phyloP scores from a whole-genome alignment of 768 basidiomycete species.

The Glaciozyma martinii region DNA sequence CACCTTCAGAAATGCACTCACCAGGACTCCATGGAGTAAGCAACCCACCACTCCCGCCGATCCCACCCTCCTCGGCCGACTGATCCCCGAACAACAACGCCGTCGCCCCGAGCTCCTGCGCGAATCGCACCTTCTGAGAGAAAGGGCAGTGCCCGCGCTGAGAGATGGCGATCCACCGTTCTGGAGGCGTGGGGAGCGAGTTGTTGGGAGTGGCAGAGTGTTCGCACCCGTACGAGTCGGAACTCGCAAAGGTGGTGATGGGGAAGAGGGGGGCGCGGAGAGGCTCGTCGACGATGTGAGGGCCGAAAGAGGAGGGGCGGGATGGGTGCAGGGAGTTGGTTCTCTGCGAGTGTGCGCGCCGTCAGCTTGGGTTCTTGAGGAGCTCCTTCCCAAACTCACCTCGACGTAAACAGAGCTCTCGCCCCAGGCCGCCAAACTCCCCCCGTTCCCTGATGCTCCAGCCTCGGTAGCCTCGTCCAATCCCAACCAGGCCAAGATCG shows the following conservation, averaged over 20 bases:
- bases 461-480: background rate
- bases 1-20: conserved; percentile 38
- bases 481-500: background rate
- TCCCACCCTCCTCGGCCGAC: conserved; percentile 43
- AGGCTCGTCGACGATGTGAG: conserved; percentile 20
- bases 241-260: background rate
- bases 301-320: conserved; percentile 28
- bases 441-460: background rate
- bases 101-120: conserved; percentile 59
- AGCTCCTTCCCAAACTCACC: conserved; percentile 1
- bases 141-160: conserved; percentile 86
- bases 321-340: conserved; percentile 24
- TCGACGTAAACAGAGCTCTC: conserved; percentile 25
- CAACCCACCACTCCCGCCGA: conserved; percentile 67
- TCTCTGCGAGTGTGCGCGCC: background rate
- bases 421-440: conserved; percentile 20
- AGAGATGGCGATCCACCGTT: conserved; percentile 82
- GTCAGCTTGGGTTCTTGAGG: background rate
- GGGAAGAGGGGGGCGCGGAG: conserved; percentile 21
- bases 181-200: conserved; percentile 34
- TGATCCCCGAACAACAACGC: conserved; percentile 89
- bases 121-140: conserved; percentile 70
- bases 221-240: conserved; percentile 14
- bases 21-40: conserved; percentile 80
- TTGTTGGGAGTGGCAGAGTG: background rate